Evolutionary conservation across 73 alveolate genomes (phyloP), one percentile per base, ranked within the genome.

Genomic region (Paramecium pentaurelia): DNA sequence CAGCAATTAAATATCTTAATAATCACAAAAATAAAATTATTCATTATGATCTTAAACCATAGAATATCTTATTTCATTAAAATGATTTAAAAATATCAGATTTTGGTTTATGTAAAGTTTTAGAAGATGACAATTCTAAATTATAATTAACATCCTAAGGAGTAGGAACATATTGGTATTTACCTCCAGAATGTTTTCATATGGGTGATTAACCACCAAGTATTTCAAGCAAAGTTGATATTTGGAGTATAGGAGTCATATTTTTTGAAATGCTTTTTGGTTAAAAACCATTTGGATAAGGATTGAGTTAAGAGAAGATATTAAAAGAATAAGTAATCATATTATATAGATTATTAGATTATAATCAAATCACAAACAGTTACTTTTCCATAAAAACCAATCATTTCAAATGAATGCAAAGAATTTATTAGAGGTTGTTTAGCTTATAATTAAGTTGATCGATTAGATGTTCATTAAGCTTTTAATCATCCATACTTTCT

Each of bases 111-210:
- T 97, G 97, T 9, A 96, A 96, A 93, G 95, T 95, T 1, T 85
- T 96, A 10, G 99, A 96, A 87, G 96, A 95, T 68, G 94, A 95
- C 85, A 93, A 87, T 12, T 96, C 96, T 28, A 91, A 94, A 54
- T 94, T 96, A 42, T 96, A 96, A 93, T 92, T 96, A 34, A 96
- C 99, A 12, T 95, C 97, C 3, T 94, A 96, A 92, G 99, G 99
- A 27, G 99, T 96, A 3, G 99, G 99, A 18, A 96, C 99, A 10
- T 96, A 96, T 95, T 96, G 98, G 98, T 96, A 96, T 93, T 95
- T 95, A 86, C 98, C 99, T 51, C 99, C 99, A 4, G 99, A 96
- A 87, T 95, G 98, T 32, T 96, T 96, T 77, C 94, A 93, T 93
- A 95, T 93, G 83, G 90, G 97, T 22, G 96, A 94, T 16, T 89